These are phyloP conservation scores for Parietaria judaica DNA, from an alignment of 306 rosid species.

Conservation along the genomic window DNA sequence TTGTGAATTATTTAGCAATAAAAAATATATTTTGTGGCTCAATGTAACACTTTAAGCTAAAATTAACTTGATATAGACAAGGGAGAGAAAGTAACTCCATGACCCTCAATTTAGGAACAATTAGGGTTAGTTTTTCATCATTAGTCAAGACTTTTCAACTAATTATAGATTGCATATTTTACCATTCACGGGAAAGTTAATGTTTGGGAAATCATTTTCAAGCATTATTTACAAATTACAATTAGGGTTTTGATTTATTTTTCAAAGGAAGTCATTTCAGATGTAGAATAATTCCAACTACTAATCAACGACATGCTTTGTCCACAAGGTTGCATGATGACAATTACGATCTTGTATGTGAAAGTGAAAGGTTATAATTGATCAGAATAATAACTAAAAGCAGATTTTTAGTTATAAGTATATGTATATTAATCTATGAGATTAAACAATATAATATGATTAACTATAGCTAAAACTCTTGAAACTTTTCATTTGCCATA, in stretches of 20 bases:
- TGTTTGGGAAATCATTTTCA: too few relatives aligned
- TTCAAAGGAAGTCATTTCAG: background rate
- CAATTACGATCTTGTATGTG: background rate
- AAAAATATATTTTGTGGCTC: background rate
- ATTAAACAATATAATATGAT: too few relatives aligned
- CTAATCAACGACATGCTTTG: conserved; percentile 1
- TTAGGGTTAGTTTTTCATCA: background rate
- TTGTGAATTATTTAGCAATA: background rate
- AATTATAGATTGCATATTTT: too few relatives aligned
- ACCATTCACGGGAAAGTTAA: conserved; percentile 12
- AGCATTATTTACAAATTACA: background rate
- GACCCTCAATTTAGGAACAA: background rate
- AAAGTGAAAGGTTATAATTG: too few relatives aligned
- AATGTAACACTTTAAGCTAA: background rate
- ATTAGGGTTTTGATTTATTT: background rate
- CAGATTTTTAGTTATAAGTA: too few relatives aligned
- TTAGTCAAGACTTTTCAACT: background rate
- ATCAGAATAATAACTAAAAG: too few relatives aligned
- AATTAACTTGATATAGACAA: conserved; percentile 5
- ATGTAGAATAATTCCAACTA: background rate
- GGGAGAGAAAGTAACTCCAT: background rate
- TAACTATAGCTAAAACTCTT: too few relatives aligned
- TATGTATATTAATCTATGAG: too few relatives aligned
- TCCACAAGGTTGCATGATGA: background rate
- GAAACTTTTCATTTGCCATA: too few relatives aligned